phyloP scores from a whole-genome alignment of 208 protist species.

The Phytomonas sp. region DNA sequence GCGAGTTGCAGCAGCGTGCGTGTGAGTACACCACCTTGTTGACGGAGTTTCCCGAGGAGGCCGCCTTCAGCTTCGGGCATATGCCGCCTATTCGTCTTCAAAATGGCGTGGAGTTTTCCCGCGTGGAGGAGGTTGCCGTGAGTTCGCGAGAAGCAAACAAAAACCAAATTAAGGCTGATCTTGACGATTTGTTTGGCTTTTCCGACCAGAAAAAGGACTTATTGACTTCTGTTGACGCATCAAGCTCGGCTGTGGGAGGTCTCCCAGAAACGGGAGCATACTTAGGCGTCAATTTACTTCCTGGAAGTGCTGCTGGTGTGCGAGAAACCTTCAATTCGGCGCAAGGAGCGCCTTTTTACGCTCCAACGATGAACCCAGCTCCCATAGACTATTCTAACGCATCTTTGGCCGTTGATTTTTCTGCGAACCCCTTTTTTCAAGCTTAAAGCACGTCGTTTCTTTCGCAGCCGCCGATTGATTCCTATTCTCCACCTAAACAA shows the following conservation, averaged over 20 bases:
- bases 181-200: constrained; percentile 72
- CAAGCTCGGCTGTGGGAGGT: constrained; percentile 4
- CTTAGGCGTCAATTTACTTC: too few species aligned
- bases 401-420: background rate
- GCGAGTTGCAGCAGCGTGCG: constrained; percentile 93
- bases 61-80: constrained; percentile 53
- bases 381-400: too few species aligned
- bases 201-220: constrained; percentile 19
- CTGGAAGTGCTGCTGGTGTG: too few species aligned
- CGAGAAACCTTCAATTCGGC: too few species aligned
- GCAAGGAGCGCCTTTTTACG: too few species aligned
- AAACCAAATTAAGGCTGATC: constrained; percentile 36
- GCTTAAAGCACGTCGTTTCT: background rate
- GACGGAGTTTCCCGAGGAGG: constrained; percentile 60
- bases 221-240: constrained; percentile 2
- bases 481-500: constrained; percentile 7
- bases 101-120: background rate
- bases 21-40: constrained; percentile 87
- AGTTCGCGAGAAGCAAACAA: constrained; percentile 36
- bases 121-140: constrained; percentile 46
- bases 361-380: too few species aligned
- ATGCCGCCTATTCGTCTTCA: constrained; percentile 66
- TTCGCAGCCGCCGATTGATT: background rate
- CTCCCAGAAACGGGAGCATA: background rate
- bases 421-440: constrained; percentile 2